Evolutionary conservation across 2,329 filamentous ascomycete genomes (phyloP), one percentile per base, ranked within the genome.

Genomic region (Penicillium sp.): DNA sequence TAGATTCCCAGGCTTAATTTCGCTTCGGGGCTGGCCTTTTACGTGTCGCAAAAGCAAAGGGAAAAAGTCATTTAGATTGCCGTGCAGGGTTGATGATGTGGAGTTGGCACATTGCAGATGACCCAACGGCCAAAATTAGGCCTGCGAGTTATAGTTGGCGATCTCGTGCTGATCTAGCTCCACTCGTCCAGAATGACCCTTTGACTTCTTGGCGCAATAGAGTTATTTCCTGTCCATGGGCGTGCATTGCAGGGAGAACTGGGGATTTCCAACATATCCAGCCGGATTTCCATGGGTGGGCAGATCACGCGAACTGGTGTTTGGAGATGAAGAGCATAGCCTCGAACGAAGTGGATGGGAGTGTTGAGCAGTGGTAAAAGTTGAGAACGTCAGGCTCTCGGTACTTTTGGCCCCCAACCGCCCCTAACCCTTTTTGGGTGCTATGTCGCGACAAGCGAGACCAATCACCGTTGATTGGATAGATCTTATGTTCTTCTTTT

Each of bases 401-500:
- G 50, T 47, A 45, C 42, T 42, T 54, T 53, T 51, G 49, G 49
- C 57, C 55, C 45, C 57, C 66, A 67, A 57, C 18, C 21, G 16
- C n/a, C 6, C 8, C 50, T 48, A 34, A 18, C 49, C 59, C 40
- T 0, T n/a, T 57, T 61, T 43, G 42, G 60, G 63, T 48, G 57
- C 27, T 42, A 67, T 66, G 60, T 66, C 43, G 62, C 64, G 65
- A 67, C 62, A 58, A 58, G 56, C 64, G 56, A 58, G 38, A 22
- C 43, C 46, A 5, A 44, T 16, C 13, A 11, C 4, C 22, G 24
- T 8, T 54, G 52, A 54, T 54, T 54, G 52, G 52, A 34, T 5
- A 11, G 24, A 49, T 39, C 44, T 38, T 44, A 42, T 29, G 39
- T 51, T 46, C 48, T 51, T 46, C 48, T 38, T 45, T 40, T 38